A percentile compares a stretch with the other conserved stretches of the same genome.
Conservation (phyloP, 306 rosid genomes). For the Ziziphus jujuba region DNA sequence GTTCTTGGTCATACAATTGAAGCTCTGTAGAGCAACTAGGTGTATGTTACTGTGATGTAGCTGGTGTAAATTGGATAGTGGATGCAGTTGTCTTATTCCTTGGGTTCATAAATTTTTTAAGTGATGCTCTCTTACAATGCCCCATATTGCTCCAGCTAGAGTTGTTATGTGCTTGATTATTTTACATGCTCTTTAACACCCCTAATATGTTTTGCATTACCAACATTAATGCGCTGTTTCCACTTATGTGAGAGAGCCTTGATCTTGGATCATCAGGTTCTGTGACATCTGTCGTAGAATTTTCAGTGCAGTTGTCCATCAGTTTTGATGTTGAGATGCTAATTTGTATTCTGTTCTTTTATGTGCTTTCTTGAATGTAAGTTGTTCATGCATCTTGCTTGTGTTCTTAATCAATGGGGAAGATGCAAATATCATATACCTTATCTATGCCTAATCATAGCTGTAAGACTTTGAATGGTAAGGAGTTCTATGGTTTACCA, state of each 20-base stretch:
- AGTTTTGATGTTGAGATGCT: neutral
- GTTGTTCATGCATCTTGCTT: neutral
- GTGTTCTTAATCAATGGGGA: constrained; percentile 11
- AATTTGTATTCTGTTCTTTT: neutral
- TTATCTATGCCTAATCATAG: neutral
- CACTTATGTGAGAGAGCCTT: neutral
- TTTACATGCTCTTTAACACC: neutral
- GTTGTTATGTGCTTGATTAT: neutral
- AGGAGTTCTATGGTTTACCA: too few relatives aligned
- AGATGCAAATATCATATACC: neutral
- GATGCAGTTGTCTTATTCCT: too few relatives aligned
- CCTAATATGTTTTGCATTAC: neutral
- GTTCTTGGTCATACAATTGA: too few relatives aligned
- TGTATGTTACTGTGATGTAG: too few relatives aligned
- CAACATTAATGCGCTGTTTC: neutral
- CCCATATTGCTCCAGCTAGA: too few relatives aligned
- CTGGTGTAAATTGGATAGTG: too few relatives aligned
- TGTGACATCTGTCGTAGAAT: neutral
- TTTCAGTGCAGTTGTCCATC: neutral
- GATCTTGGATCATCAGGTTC: neutral
- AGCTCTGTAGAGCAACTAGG: too few relatives aligned
- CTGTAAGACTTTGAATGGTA: neutral
- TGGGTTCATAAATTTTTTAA: too few relatives aligned
- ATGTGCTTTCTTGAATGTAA: neutral
- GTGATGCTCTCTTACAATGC: neutral